These are phyloP conservation scores for Nakaseomyces bracarensis DNA, from an alignment of 1,139 yeast species.

Conservation along the genomic window DNA sequence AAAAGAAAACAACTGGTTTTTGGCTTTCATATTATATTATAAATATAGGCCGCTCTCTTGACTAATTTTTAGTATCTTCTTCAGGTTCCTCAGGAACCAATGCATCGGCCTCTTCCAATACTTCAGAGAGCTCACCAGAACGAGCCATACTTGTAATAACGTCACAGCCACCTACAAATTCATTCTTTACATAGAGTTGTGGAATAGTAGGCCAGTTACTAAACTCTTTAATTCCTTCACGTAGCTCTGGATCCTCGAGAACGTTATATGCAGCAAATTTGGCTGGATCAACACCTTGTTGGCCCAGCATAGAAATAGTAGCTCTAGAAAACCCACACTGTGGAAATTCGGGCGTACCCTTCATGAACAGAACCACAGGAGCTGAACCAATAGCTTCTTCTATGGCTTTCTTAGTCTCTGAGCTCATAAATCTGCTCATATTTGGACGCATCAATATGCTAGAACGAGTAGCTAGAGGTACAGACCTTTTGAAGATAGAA, in stretches of 20 bases:
- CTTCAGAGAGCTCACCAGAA: conserved; percentile 79
- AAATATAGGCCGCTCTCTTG: too few species aligned
- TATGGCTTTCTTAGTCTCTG: conserved; percentile 75
- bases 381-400: conserved; percentile 78
- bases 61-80: background rate
- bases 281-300: conserved; percentile 93
- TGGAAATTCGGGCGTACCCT: conserved; percentile 96
- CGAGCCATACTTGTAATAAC: conserved; percentile 88
- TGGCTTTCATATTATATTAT: background rate
- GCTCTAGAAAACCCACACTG: conserved; percentile 97
- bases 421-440: conserved; percentile 38
- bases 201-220: conserved; percentile 65
- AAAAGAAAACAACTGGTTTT: too few species aligned
- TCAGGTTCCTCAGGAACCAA: conserved; percentile 67
- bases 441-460: conserved; percentile 24
- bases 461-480: background rate
- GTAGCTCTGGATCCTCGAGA: conserved; percentile 84
- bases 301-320: conserved; percentile 85
- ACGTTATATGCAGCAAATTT: conserved; percentile 97
- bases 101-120: conserved; percentile 71
- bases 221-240: conserved; percentile 89
- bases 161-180: conserved; percentile 97
- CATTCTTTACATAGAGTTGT: conserved; percentile 58
- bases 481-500: background rate
- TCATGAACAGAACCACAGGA: conserved; percentile 92